Conservation (phyloP, 2,329 filamentous ascomycete genomes). For the Colletotrichum falcatum region DNA sequence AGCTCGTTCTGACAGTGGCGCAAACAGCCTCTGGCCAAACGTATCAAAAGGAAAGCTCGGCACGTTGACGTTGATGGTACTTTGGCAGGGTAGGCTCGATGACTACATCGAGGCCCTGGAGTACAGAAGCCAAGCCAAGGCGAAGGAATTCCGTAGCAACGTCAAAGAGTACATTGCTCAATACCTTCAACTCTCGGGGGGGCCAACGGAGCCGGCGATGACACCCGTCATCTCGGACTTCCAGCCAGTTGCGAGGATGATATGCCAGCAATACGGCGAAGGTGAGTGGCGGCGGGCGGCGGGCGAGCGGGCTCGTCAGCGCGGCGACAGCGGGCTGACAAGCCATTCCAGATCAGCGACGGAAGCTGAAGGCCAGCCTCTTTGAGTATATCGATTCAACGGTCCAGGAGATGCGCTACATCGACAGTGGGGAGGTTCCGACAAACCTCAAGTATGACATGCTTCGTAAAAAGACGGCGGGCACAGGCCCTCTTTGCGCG, state of each 20-base stretch:
- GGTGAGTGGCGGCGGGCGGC: constrained; percentile 8
- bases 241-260: constrained; percentile 21
- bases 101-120: constrained; percentile 38
- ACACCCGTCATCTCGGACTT: constrained; percentile 16
- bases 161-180: constrained; percentile 29
- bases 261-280: constrained; percentile 27
- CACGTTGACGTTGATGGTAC: constrained; percentile 28
- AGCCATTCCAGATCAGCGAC: constrained; percentile 18
- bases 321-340: constrained; percentile 3
- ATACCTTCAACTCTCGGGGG: constrained; percentile 22
- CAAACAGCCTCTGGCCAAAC: constrained; percentile 34
- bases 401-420: constrained; percentile 23
- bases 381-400: constrained; percentile 39
- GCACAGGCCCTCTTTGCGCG: constrained; percentile 33
- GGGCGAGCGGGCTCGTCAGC: neutral
- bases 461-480: constrained; percentile 32
- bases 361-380: constrained; percentile 20
- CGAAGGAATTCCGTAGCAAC: constrained; percentile 25
- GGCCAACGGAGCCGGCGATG: neutral
- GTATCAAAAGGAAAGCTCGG: constrained; percentile 13
- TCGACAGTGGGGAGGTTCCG: constrained; percentile 30
- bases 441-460: constrained; percentile 21
- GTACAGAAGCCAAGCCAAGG: constrained; percentile 9
- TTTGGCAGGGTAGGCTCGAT: constrained; percentile 40
- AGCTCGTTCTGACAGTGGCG: constrained; percentile 15